These are phyloP conservation scores for Typha latifolia DNA, from an alignment of 176 grass and related monocot genomes.

Conservation along the genomic window DNA sequence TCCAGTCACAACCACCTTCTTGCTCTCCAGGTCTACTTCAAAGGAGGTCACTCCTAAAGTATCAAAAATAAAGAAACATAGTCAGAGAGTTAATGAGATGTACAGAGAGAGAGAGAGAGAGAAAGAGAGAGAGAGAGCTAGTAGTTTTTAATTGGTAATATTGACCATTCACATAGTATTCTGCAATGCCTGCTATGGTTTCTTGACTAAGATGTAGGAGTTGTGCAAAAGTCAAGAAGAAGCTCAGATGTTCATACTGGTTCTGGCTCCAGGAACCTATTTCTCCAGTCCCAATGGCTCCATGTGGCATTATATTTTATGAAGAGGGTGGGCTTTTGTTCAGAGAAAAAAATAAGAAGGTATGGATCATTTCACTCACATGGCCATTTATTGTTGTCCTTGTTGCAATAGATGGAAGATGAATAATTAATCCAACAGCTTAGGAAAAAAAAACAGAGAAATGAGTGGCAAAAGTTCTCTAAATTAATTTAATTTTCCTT, in stretches of 20 bases:
- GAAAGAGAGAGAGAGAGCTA: not conserved
- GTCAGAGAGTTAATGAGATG: not conserved
- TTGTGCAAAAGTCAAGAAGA: slow-evolving; percentile 18
- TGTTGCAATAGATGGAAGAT: no score
- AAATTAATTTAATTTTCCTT: no score
- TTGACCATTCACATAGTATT: slow-evolving; percentile 25
- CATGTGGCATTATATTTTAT: not conserved
- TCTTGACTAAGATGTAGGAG: slow-evolving; percentile 11
- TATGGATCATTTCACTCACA: no score
- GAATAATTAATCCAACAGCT: no score
- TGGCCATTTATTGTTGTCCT: no score
- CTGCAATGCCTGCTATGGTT: slow-evolving; percentile 19
- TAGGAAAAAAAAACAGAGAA: no score
- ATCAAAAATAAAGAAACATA: not conserved
- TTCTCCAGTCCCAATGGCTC: slow-evolving; percentile 10
- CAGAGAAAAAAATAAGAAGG: not conserved
- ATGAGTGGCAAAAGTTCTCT: no score
- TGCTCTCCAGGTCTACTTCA: slow-evolving; percentile 85
- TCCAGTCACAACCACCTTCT: slow-evolving; percentile 84
- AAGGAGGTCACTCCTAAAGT: slow-evolving; percentile 66
- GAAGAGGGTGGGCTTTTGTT: no score
- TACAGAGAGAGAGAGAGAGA: not conserved
- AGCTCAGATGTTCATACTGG: not conserved
- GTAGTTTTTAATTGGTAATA: not conserved
- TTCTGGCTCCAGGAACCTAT: not conserved